Evolutionary conservation across 2,329 filamentous ascomycete genomes (phyloP), one percentile per base, ranked within the genome.

Genomic region (Pleurostoma richardsiae): DNA sequence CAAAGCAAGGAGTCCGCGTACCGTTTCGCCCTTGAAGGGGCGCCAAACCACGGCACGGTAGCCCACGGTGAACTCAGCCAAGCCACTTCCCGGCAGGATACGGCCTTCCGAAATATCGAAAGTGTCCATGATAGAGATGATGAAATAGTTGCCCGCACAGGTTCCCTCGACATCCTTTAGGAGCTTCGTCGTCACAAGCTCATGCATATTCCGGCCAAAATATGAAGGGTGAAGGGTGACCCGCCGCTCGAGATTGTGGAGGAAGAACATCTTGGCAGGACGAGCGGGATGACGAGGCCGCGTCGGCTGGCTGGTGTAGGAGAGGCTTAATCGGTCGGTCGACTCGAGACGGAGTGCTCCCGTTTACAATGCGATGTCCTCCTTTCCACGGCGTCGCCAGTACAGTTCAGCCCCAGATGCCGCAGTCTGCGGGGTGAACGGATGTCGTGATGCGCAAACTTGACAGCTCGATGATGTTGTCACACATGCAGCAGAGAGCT

Each of bases 41-140:
- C 92, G 83, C 92, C 92, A 99, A 48, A 99, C 90, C 50, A 99
- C 92, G 45, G 94, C 94, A 51, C 91, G 88, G 66, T 96, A 99
- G 59, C 88, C 84, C 42, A 99, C 90, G 1, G 88, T 95, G 64
- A 96, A 99, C 68, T 96, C 90, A 26, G 94, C 92, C 56, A 95
- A 79, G 7, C 91, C 94, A 52, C 87, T 95, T 6, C 92, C 89
- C 3, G 94, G 92, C 47, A 96, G 80, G 52, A 99, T 92, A 57
- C 90, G 86, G 10, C 91, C 91, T 62, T 96, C 90, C 11, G 90
- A 95, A 60, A 97, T 92, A 57, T 96, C 88, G 60, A 95, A 91
- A 42, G 91, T 88, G 67, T 96, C 91, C 82, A 99, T 92, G 60
- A 99, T 95, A 62, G 90, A 94, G 59, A 99, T 94, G 63, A 99